Base-by-base conservation (phyloP, 1,284 basidiomycete genomes). In the Rhodotorula sp. region DNA sequence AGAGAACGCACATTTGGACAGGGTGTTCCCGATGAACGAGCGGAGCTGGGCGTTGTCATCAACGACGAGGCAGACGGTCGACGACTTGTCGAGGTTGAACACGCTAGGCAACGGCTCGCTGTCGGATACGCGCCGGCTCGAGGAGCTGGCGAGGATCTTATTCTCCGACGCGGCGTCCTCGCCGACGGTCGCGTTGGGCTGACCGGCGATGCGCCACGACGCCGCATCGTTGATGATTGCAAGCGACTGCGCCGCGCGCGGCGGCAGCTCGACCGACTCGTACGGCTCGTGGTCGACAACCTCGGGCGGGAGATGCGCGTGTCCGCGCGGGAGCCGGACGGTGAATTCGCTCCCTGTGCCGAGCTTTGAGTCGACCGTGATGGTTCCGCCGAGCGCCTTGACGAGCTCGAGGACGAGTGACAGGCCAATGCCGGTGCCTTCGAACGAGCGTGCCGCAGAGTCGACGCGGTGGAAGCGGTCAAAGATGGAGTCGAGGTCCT, bases 361-460 rank as follows among this genome's bases (percentile, higher is more conserved):
- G 27, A 66, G n/a, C 34, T 72, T 61, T 25, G 59, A 69, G 9
- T 82, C 79, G 37, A 84, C 81, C 17, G 80, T 79, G 54, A 84
- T 74, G 0, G 72, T 76, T 13, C 83, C 83, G 4, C 82, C 81
- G 68, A 84, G 83, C 3, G 83, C 74, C 59, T 83, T 82, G 71
- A 85, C 81, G 44, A 77, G 60, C 59, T 77, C 76, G 48, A 84
- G 77, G 0, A 78, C 79, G 29, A 80, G 75, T 12, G 77, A 75
- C 19, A 81, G 71, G 21, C 79, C 80, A 54, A 84, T 83, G 6
- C 83, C 84, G 1, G 81, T 83, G 0, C 83, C 83, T 48, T 82
- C 81, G 41, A 81, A 80, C 15, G 76, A 79, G 44, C 81, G 74
- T 27, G 80, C 79, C 12, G 34, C 41, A 12, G 37, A 41, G n/a